Evolutionary conservation across 345 rosid genomes (phyloP).

Genomic region (Gossypium turneri): DNA sequence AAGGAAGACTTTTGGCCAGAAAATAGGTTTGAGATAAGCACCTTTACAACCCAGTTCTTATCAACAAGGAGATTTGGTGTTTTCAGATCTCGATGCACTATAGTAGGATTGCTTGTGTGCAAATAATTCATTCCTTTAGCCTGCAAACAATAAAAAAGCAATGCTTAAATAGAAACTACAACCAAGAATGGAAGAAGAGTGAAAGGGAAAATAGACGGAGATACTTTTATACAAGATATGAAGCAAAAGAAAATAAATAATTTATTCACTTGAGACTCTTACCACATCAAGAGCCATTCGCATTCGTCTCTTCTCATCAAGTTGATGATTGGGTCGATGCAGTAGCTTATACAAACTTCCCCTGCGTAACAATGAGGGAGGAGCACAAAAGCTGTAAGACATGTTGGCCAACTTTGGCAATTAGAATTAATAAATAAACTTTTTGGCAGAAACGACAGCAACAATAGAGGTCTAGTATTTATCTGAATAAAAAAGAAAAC

Average conservation of each 20-base stretch:
- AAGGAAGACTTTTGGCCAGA: neutral
- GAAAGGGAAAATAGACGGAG: neutral
- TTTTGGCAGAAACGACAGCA: conserved; percentile 10
- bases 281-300: conserved; percentile 98
- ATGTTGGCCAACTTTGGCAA: neutral
- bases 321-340: conserved; percentile 70
- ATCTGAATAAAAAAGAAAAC: neutral
- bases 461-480: neutral
- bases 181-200: neutral
- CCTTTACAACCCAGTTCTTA: conserved; percentile 97
- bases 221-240: neutral
- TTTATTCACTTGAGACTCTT: conserved; percentile 21
- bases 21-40: conserved; percentile 17
- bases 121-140: conserved; percentile 97
- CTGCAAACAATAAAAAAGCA: conserved; percentile 36
- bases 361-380: conserved; percentile 38
- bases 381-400: conserved; percentile 9
- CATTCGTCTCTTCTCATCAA: conserved; percentile 88
- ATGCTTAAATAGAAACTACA: neutral
- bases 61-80: conserved; percentile 97
- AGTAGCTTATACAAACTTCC: conserved; percentile 90
- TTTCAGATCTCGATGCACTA: conserved; percentile 96
- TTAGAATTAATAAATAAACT: neutral
- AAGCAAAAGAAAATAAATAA: conserved; percentile 9
- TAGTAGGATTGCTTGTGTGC: conserved; percentile 89